Percentiles rank a stretch among this genome's conserved stretches.
phyloP scores from a whole-genome alignment of 805 yeast species.

The Isabelozyma gotoi region DNA sequence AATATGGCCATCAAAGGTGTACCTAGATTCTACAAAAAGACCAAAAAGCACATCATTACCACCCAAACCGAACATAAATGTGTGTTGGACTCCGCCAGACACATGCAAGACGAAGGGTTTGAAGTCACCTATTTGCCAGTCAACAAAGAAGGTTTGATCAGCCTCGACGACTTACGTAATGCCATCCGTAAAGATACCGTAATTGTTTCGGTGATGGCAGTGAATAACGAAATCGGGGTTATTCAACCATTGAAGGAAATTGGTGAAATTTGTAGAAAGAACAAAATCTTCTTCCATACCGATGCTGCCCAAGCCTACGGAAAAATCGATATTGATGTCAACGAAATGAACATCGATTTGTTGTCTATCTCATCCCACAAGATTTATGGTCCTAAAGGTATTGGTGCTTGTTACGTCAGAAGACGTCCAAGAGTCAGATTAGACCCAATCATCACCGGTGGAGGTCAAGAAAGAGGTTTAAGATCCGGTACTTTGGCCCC shows the following conservation, averaged over 20 bases:
- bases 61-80: conserved; percentile 98
- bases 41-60: conserved; percentile 92
- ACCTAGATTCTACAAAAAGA: conserved; percentile 84
- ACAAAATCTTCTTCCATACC: conserved; percentile 94
- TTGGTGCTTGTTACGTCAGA: conserved; percentile 93
- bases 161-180: conserved; percentile 71
- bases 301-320: conserved; percentile 98
- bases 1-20: conserved; percentile 96
- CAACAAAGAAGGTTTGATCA: conserved; percentile 72
- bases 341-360: conserved; percentile 87
- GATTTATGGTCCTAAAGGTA: conserved; percentile 96
- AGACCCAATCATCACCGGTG: conserved; percentile 93
- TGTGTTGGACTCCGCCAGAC: conserved; percentile 94
- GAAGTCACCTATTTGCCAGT: conserved; percentile 94
- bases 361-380: conserved; percentile 95
- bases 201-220: conserved; percentile 92
- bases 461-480: conserved; percentile 98
- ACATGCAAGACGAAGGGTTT: conserved; percentile 93
- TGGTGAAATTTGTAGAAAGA: conserved; percentile 79
- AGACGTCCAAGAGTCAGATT: conserved; percentile 98
- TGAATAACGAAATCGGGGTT: conserved; percentile 97
- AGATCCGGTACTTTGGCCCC: conserved; percentile 97
- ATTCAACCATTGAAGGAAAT: conserved; percentile 94
- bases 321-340: conserved; percentile 88
- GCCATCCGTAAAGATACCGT: conserved; percentile 90